Conservation (phyloP, 352 stramenopile species). For the Globisporangium okanoganense region DNA sequence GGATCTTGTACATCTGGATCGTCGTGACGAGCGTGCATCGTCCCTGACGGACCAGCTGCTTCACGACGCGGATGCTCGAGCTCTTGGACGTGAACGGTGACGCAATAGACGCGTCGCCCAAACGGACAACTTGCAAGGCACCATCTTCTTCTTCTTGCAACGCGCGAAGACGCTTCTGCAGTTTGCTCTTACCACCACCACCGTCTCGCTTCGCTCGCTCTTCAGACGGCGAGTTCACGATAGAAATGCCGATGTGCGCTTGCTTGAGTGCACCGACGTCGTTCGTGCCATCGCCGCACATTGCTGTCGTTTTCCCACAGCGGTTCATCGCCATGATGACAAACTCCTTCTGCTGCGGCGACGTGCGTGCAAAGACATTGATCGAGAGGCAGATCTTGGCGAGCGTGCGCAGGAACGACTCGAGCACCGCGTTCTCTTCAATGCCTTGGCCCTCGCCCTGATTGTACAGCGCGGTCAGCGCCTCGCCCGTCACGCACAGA, state of each 20-base stretch:
- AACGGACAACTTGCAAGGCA: conserved; percentile 76
- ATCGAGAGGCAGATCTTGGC: conserved; percentile 30
- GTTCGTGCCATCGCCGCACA: conserved; percentile 97
- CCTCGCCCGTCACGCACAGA: conserved; percentile 39
- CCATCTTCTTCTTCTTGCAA: conserved; percentile 27
- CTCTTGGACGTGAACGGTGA: conserved; percentile 95
- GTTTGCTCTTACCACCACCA: not conserved
- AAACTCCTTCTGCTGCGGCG: conserved; percentile 91
- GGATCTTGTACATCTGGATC: conserved; percentile 94
- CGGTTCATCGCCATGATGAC: conserved; percentile 89
- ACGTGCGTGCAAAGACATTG: conserved; percentile 90
- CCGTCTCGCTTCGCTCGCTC: conserved; percentile 5
- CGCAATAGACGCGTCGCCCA: conserved; percentile 96
- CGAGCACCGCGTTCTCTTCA: conserved; percentile 25
- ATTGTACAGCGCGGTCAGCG: conserved; percentile 19
- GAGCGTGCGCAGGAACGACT: conserved; percentile 25
- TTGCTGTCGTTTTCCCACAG: conserved; percentile 82
- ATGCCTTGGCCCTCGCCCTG: conserved; percentile 1
- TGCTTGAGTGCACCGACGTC: conserved; percentile 91
- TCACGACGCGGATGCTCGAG: conserved; percentile 62
- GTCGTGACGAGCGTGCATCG: conserved; percentile 96
- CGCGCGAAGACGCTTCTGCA: conserved; percentile 16
- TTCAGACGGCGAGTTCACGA: conserved; percentile 63
- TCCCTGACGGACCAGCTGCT: conserved; percentile 94
- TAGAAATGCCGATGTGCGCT: conserved; percentile 92